Evolutionary conservation across 305 asterid genomes (phyloP).

Genomic region (Rubia balearica): DNA sequence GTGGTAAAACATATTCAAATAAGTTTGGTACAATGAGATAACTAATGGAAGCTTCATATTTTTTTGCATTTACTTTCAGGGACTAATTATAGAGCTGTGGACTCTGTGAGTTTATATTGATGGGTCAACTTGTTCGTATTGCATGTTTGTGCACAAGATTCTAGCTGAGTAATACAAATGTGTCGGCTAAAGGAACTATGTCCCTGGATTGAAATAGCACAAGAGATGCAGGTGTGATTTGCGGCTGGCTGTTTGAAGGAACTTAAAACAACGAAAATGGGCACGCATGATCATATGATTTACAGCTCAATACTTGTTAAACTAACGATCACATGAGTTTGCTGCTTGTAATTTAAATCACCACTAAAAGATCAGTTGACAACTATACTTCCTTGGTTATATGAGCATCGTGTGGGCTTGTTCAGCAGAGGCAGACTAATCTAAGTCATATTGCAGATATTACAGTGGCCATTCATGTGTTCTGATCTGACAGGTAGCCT

Average conservation of each 20-base stretch:
- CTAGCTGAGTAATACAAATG: background rate
- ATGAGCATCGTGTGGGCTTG: background rate
- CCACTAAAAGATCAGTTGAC: background rate
- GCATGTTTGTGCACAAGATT: background rate
- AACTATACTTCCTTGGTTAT: background rate
- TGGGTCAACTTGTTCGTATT: background rate
- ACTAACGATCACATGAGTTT: background rate
- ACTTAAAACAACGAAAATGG: no score
- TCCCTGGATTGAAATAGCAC: background rate
- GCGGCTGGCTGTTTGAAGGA: background rate
- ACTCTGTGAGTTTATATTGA: no score
- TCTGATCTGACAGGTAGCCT: background rate
- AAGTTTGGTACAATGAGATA: background rate
- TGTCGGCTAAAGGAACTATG: background rate
- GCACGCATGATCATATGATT: background rate
- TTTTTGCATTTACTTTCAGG: conserved; percentile 11
- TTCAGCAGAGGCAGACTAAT: background rate
- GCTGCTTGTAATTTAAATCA: background rate
- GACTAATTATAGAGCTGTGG: conserved; percentile 14
- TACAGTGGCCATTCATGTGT: background rate
- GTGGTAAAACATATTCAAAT: background rate
- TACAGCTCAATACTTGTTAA: background rate
- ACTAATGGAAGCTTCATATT: background rate
- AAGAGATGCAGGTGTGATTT: background rate
- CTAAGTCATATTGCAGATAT: no score